Conservation (phyloP, 1,284 basidiomycete species). For the Ganoderma lingzhi region DNA sequence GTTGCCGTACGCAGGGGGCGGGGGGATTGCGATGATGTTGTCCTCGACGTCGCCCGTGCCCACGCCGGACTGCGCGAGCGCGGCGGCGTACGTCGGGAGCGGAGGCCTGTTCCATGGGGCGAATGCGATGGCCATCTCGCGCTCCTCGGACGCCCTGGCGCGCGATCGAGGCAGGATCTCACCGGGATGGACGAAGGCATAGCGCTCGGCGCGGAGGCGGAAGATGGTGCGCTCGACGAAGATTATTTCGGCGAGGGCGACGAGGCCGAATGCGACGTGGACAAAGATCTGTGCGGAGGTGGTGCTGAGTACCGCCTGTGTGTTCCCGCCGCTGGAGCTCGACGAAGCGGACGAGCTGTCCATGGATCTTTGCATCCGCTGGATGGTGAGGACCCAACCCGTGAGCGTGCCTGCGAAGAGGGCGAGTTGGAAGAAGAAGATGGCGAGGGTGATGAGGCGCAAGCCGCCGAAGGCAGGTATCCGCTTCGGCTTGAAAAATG, state of each 20-base stretch:
- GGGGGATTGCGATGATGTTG: conserved; percentile 66
- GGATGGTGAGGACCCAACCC: conserved; percentile 60
- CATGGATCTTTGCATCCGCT: conserved; percentile 31
- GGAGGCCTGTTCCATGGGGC: conserved; percentile 77
- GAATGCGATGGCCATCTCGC: conserved; percentile 49
- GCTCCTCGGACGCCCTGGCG: conserved; percentile 23
- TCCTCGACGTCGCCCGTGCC: conserved; percentile 82
- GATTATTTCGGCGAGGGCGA: conserved; percentile 57
- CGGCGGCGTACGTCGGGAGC: conserved; percentile 74
- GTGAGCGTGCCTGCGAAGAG: conserved; percentile 58
- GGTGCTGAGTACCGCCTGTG: conserved; percentile 21
- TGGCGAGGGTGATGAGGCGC: conserved; percentile 53
- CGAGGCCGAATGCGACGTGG: conserved; percentile 64
- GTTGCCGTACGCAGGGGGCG: conserved; percentile 77
- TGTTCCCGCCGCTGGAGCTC: conserved; percentile 12
- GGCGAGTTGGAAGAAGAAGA: conserved; percentile 52
- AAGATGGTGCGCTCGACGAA: conserved; percentile 71
- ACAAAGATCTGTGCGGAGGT: conserved; percentile 56
- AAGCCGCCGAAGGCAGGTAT: conserved; percentile 54
- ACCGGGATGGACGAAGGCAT: conserved; percentile 63
- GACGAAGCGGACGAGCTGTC: conserved; percentile 13
- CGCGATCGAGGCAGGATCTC: conserved; percentile 56
- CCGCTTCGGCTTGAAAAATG: conserved; percentile 51
- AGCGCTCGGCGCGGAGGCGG: conserved; percentile 70
- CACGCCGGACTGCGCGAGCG: conserved; percentile 69